Evolutionary conservation across 345 rosid species (phyloP).

Genomic region (Psidium guajava): DNA sequence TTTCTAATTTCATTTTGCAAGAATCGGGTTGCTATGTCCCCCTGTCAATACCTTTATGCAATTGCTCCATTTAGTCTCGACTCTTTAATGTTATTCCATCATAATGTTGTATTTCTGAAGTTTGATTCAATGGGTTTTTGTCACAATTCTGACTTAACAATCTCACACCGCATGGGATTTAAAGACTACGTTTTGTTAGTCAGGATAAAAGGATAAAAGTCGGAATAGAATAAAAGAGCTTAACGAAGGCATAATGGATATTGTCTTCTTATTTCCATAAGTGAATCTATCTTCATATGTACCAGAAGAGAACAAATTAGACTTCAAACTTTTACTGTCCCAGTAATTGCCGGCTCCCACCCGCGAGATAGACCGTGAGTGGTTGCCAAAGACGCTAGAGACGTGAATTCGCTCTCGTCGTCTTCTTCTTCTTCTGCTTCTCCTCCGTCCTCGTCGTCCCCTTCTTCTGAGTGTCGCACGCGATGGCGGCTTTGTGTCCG

Average conservation of each 20-base stretch:
- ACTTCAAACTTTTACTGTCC: not conserved
- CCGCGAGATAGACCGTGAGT: not conserved
- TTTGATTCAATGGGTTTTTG: not conserved
- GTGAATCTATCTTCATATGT: too few relatives aligned
- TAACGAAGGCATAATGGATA: not conserved
- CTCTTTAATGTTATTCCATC: not conserved
- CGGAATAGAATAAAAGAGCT: not conserved
- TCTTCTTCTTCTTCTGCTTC: not conserved
- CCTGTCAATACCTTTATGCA: not conserved
- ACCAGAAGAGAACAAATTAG: not conserved
- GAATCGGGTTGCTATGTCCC: not conserved
- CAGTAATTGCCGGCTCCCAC: not conserved
- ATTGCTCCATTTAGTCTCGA: not conserved
- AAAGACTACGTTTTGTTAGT: not conserved
- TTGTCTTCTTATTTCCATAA: not conserved
- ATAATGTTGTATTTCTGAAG: not conserved
- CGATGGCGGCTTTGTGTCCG: not conserved
- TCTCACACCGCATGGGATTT: rapidly evolving
- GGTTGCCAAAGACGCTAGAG: too few relatives aligned
- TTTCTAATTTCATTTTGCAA: not conserved
- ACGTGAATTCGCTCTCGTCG: not conserved
- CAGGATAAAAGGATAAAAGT: rapidly evolving
- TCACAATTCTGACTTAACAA: not conserved
- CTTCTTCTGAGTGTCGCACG: not conserved
- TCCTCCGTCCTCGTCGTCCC: not conserved